phyloP scores from a whole-genome alignment of 176 grass and related monocot species.

The Tuctoria greenei region DNA sequence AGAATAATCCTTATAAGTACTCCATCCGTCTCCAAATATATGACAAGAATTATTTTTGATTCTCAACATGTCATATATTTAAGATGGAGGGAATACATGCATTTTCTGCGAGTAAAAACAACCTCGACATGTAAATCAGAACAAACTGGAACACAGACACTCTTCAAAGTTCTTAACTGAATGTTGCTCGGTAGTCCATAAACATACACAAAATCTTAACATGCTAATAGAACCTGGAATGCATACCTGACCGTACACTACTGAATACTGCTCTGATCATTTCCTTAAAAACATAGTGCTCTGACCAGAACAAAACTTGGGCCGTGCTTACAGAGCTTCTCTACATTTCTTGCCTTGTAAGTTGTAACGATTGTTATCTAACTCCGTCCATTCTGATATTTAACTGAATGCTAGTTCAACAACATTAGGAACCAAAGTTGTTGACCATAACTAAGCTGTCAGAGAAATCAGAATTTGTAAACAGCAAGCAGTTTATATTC shows the following conservation, averaged over 20 bases:
- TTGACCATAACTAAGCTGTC: background rate
- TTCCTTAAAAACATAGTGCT: background rate
- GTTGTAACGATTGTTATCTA: background rate
- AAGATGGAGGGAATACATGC: background rate
- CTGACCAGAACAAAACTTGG: background rate
- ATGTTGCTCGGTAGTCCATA: background rate
- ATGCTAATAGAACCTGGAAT: background rate
- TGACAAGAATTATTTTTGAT: too few species aligned
- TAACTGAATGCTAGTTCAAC: background rate
- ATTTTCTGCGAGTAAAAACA: constrained; percentile 4
- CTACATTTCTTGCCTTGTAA: background rate
- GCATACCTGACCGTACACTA: background rate
- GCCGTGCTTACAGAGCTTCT: background rate
- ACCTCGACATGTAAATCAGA: background rate
- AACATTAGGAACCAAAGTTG: background rate
- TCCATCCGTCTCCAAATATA: too few species aligned
- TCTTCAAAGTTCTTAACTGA: background rate
- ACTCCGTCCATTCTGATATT: background rate
- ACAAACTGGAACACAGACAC: background rate
- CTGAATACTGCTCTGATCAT: background rate
- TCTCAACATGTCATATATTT: too few species aligned
- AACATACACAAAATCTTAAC: background rate
- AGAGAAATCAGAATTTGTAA: background rate
- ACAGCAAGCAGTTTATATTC: background rate
- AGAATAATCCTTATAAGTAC: background rate